These are phyloP conservation scores for Geosiphon pyriformis DNA, from an alignment of 192 early-diverging fungal species.

Conservation along the genomic window DNA sequence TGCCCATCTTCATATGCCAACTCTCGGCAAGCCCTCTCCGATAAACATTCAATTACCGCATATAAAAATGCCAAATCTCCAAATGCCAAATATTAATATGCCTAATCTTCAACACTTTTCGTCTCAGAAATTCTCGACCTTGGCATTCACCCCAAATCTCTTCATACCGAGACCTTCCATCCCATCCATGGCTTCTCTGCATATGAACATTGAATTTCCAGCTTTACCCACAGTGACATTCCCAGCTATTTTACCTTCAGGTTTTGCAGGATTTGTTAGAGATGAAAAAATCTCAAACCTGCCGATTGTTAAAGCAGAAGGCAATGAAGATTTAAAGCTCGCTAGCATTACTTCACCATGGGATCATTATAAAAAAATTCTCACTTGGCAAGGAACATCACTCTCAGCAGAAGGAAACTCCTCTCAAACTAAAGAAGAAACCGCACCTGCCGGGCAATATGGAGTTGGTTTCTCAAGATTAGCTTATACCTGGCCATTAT, in stretches of 20 bases:
- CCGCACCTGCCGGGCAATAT: background rate
- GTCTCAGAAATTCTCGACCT: slow-evolving; percentile 23
- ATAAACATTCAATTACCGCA: slow-evolving; percentile 20
- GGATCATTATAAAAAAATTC: slow-evolving; percentile 4
- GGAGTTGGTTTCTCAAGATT: background rate
- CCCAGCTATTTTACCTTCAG: slow-evolving; percentile 9
- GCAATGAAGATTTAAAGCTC: background rate
- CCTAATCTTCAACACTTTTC: slow-evolving; percentile 9
- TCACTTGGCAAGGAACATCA: background rate
- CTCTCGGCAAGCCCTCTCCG: slow-evolving; percentile 17
- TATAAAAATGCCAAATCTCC: slow-evolving; percentile 25
- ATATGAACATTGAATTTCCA: slow-evolving; percentile 22
- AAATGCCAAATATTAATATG: slow-evolving; percentile 22
- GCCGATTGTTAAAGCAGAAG: background rate
- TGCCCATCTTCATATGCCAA: slow-evolving; percentile 35
- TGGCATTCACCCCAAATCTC: slow-evolving; percentile 18
- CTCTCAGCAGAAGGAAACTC: no score
- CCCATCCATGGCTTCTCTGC: slow-evolving; percentile 21
- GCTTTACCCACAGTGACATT: slow-evolving; percentile 15
- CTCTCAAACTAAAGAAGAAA: background rate
- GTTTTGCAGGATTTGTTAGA: slow-evolving; percentile 3
- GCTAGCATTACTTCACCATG: background rate
- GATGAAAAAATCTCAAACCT: background rate
- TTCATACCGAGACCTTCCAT: slow-evolving; percentile 21
- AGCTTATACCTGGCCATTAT: slow-evolving; percentile 18